Evolutionary conservation across 2,329 filamentous ascomycete genomes (phyloP).

Genomic region (Monosporascus sp.): DNA sequence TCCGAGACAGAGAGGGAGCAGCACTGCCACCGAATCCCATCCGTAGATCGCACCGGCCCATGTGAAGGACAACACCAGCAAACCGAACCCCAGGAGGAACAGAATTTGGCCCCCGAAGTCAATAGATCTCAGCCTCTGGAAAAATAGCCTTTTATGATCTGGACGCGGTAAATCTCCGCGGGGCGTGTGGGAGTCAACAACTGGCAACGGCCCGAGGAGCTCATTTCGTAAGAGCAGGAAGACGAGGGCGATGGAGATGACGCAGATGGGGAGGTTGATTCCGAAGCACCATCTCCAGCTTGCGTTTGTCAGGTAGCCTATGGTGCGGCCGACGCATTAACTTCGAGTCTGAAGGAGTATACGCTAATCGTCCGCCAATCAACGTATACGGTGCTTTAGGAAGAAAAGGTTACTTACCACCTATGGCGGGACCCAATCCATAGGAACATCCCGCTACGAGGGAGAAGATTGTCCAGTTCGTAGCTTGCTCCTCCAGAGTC

Average conservation of each 20-base stretch:
- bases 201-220: conserved; percentile 47
- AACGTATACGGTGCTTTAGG: too few species aligned
- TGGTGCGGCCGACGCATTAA: too few species aligned
- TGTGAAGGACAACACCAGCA: conserved; percentile 49
- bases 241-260: conserved; percentile 45
- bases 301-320: conserved; percentile 45
- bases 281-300: conserved; percentile 65
- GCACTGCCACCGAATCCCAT: conserved; percentile 44
- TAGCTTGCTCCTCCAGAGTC: conserved; percentile 53
- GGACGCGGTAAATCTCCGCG: conserved; percentile 28
- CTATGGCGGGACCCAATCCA: conserved; percentile 55
- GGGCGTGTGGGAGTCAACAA: conserved; percentile 27
- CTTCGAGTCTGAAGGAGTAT: too few species aligned
- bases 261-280: conserved; percentile 53
- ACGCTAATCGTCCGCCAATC: too few species aligned
- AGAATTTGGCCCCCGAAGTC: conserved; percentile 51
- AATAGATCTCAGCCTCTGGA: conserved; percentile 44
- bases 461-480: conserved; percentile 57
- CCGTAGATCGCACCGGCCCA: conserved; percentile 50
- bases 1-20: conserved; percentile 44
- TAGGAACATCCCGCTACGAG: conserved; percentile 55
- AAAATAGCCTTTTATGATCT: conserved; percentile 25
- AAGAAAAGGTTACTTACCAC: conserved; percentile 17
- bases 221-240: conserved; percentile 54
- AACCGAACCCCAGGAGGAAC: conserved; percentile 48